Base-by-base conservation (phyloP, 768 basidiomycete genomes). In the Agrocybe pediades region DNA sequence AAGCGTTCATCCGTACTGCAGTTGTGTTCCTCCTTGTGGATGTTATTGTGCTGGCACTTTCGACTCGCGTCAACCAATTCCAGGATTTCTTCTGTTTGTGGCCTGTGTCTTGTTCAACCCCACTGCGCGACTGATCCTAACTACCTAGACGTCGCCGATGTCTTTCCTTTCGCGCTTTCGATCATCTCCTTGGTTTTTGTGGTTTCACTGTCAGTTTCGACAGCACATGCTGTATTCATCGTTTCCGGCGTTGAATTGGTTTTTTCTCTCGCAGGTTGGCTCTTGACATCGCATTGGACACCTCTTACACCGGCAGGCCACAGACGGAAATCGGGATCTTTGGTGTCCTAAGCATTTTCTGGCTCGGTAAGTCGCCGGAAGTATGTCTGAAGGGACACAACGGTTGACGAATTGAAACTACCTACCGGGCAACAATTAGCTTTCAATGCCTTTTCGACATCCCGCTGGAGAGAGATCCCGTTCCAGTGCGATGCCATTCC, bases 61-160 rank as follows among this genome's bases (percentile, higher is more conserved):
- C 84, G 0, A 70, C 77, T 16, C 73, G 74, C 42, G 80, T 86
- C 41, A 85, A 85, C 66, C 61, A 68, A 20, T 85, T 80, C 62
- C 80, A 83, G 61, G 80, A 81, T 21, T 86, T 77, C 65, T 85
- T 80, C 70, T 86, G 83, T 85, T 53, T 60, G 80, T 71, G 15
- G 3, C 20, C 29, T 29, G 24, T 40, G 33, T 36, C 3, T 15
- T 36, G 13, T 36, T 13, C 13, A 36, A 36, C 13, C 33, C 4
- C n/a, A 36, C 13, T n/a, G 13, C 33, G n/a, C 13, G 15, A 36
- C 33, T 36, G n/a, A n/a, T n/a, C 33, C 5, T 15, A 5, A 36
- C n/a, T 36, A 15, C 33, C 33, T 36, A 36, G 33, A 36, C 33
- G 68, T 80, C 42, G 84, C 84, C 5, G 83, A 85, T 66, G 64